Conservation (phyloP, 164 flowering plant genomes). For the Hamamelis virginiana region DNA sequence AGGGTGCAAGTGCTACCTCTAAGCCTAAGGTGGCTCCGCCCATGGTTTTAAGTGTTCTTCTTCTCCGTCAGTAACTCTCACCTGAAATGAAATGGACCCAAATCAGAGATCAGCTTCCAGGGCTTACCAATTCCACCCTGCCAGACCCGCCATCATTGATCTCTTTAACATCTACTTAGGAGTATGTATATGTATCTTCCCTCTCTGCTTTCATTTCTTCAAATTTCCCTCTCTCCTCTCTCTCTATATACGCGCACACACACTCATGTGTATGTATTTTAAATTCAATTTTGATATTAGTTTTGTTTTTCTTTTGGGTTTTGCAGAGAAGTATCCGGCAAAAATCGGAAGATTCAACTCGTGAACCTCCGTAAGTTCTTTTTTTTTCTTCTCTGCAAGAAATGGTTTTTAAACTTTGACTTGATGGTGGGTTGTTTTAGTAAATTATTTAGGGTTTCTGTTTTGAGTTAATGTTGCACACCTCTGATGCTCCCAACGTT, state of each 20-base stretch:
- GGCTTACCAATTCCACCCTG: slow-evolving; percentile 62
- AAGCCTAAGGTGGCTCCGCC: no score
- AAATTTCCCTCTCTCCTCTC: no score
- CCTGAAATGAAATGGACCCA: slow-evolving; percentile 31
- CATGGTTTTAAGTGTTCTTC: no score
- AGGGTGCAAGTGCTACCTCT: no score
- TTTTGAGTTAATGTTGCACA: no score
- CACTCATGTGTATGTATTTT: background rate
- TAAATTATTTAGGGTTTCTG: no score
- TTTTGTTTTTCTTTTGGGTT: slow-evolving; percentile 1
- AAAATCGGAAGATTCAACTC: slow-evolving; percentile 55
- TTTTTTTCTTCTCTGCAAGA: background rate
- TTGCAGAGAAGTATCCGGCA: slow-evolving; percentile 62
- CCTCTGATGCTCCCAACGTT: no score
- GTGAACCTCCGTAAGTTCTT: slow-evolving; percentile 73
- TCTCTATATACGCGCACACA: no score
- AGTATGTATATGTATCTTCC: slow-evolving; percentile 39
- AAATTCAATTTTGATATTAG: no score
- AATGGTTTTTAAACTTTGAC: background rate
- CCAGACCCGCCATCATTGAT: slow-evolving; percentile 63
- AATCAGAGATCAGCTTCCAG: slow-evolving; percentile 45
- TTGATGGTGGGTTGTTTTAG: no score
- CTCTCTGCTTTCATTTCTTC: background rate
- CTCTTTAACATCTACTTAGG: slow-evolving; percentile 93
- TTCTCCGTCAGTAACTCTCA: background rate